These are phyloP conservation scores for Hemisphaericaspora subhashii DNA, from an alignment of 1,139 yeast species.

Conservation along the genomic window DNA sequence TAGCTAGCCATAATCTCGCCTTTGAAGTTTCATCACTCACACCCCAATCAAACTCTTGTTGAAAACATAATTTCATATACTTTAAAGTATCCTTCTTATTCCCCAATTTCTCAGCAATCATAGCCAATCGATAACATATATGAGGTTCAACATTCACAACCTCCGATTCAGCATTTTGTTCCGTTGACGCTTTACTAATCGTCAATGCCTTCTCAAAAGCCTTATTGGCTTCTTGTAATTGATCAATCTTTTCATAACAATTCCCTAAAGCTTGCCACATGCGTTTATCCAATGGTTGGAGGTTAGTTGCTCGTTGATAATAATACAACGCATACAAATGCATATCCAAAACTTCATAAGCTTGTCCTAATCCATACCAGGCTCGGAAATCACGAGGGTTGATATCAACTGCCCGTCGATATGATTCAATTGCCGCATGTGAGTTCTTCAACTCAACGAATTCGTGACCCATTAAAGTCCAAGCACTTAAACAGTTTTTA, in stretches of 20 bases:
- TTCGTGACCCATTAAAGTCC: constrained; percentile 99
- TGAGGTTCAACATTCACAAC: constrained; percentile 39
- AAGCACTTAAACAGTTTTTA: constrained; percentile 82
- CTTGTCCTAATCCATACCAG: constrained; percentile 98
- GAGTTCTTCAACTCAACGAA: constrained; percentile 94
- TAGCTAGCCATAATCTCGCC: constrained; percentile 87
- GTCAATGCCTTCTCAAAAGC: constrained; percentile 56
- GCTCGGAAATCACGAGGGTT: constrained; percentile 91
- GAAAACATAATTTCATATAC: constrained; percentile 73
- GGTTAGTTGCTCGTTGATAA: constrained; percentile 85
- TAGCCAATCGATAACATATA: constrained; percentile 68
- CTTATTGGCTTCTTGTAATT: constrained; percentile 62
- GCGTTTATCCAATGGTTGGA: constrained; percentile 86
- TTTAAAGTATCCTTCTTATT: constrained; percentile 55
- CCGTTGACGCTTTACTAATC: constrained; percentile 39
- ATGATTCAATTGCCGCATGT: constrained; percentile 96
- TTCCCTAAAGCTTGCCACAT: constrained; percentile 97
- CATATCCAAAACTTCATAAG: constrained; percentile 96
- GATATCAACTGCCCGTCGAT: constrained; percentile 88
- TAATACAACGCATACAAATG: constrained; percentile 89
- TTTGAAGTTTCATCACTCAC: constrained; percentile 75
- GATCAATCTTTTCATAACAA: constrained; percentile 80
- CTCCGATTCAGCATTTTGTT: constrained; percentile 15
- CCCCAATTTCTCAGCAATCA: constrained; percentile 57
- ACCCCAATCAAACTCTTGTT: constrained; percentile 67